Base-by-base conservation (phyloP, 1,139 yeast genomes). In the Candida freyschussii region DNA sequence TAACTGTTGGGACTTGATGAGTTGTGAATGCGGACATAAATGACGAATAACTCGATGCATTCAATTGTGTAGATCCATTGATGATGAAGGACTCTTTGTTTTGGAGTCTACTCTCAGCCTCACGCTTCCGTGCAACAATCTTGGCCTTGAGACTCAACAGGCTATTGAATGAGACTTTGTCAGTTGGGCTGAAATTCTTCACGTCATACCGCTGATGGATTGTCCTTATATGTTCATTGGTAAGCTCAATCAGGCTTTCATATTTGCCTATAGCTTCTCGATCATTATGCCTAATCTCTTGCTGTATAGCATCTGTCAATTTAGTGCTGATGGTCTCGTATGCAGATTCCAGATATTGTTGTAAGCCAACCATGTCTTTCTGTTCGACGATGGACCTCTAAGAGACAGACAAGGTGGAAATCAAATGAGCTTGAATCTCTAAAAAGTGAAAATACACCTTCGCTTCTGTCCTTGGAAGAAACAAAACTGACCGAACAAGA, bases 201-300 rank as follows among this genome's bases (percentile, higher is more conserved):
- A 30, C 14, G 20, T 39, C 31, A 11, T 24, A 38, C 6, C 30
- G 16, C 4, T 21, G 5, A 10, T 28, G 32, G 10, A 49, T 15
- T 0, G 12, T 6, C 1, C 27, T 13, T 5, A 49, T 13, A n/a
- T 31, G 31, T 3, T 25, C 17, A 17, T 45, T 34, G 6, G 41
- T 34, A 8, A 15, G 29, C 4, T 22, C 31, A 11, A 49, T 35
- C 19, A 49, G 33, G 1, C 22, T 17, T 2, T 28, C 41, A 23
- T 49, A 49, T 10, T 31, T 31, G 3, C 14, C 19, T 19, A 39
- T 9, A 6, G 50, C 49, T 6, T 29, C 30, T 2, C 29, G 19
- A 17, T 43, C 46, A 23, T 41, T 40, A 27, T 49, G 48, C 26
- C 44, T 40, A 12, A 49, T 47, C 36, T 49, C 53, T 20, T 40